Conservation (phyloP, 2,329 filamentous ascomycete species). For the Nothopassalora personata region DNA sequence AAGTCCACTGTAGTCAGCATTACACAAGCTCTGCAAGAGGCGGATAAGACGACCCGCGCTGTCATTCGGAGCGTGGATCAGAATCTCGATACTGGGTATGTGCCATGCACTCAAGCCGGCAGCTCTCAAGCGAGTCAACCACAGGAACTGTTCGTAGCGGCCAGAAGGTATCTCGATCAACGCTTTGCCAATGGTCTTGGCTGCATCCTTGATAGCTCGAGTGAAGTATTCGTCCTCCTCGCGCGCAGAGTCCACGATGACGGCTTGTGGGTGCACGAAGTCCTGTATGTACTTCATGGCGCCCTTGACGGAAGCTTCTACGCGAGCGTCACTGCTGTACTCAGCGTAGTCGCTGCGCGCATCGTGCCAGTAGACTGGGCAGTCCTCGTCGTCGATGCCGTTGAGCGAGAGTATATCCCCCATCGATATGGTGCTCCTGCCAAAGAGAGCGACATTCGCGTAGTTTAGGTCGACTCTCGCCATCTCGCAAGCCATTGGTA, state of each 20-base stretch:
- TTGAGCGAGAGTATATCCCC: slow-evolving; percentile 70
- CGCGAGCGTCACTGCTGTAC: slow-evolving; percentile 64
- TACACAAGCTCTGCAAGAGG: slow-evolving; percentile 68
- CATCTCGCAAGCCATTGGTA: slow-evolving; percentile 88
- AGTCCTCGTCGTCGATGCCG: slow-evolving; percentile 62
- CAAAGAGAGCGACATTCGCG: slow-evolving; percentile 78
- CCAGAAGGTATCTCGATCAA: slow-evolving; percentile 69
- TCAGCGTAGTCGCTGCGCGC: slow-evolving; percentile 69
- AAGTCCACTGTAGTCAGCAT: slow-evolving; percentile 69
- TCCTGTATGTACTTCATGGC: slow-evolving; percentile 66
- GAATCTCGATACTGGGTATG: slow-evolving; percentile 69
- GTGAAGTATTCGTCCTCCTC: slow-evolving; percentile 66
- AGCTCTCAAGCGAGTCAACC: slow-evolving; percentile 74
- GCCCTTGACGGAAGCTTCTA: slow-evolving; percentile 58
- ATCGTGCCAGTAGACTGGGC: slow-evolving; percentile 62
- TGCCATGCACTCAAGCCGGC: slow-evolving; percentile 72
- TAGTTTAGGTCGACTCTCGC: slow-evolving; percentile 60
- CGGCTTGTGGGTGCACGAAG: slow-evolving; percentile 71
- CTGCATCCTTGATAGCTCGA: slow-evolving; percentile 53
- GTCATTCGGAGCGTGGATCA: slow-evolving; percentile 68
- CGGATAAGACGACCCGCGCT: slow-evolving; percentile 71
- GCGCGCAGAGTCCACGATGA: slow-evolving; percentile 64
- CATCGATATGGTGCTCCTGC: slow-evolving; percentile 64
- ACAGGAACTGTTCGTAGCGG: slow-evolving; percentile 60
- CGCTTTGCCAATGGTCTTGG: slow-evolving; percentile 50